Percentiles rank a stretch among this genome's conserved stretches.
These are phyloP conservation scores for Suillus brevipes DNA, from an alignment of 768 basidiomycete genomes.

Conservation along the genomic window DNA sequence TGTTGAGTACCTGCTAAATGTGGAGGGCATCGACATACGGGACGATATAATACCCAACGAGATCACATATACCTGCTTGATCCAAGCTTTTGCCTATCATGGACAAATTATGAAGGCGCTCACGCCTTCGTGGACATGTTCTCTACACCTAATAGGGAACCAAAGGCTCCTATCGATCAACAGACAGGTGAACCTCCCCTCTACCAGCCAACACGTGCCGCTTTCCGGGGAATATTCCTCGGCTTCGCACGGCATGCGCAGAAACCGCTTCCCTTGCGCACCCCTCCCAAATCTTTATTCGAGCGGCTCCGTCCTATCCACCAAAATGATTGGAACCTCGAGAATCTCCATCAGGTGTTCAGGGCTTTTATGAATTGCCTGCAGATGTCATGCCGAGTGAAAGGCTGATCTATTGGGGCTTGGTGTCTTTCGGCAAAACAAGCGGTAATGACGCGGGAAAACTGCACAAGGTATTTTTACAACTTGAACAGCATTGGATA, in stretches of 20 bases:
- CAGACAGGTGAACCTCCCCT: conserved; percentile 29
- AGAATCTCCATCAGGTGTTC: conserved; percentile 58
- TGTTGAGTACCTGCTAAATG: conserved; percentile 39
- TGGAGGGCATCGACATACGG: conserved; percentile 46
- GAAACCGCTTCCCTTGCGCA: conserved; percentile 19
- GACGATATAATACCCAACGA: conserved; percentile 53
- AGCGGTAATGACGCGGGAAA: conserved; percentile 50
- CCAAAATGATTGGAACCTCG: conserved; percentile 49
- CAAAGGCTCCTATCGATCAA: conserved; percentile 30
- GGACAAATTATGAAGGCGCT: conserved; percentile 63
- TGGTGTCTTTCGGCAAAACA: conserved; percentile 64
- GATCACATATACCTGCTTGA: conserved; percentile 65
- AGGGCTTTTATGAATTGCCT: conserved; percentile 62
- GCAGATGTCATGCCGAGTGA: conserved; percentile 42
- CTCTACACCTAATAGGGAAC: conserved; percentile 41
- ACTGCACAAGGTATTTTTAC: conserved; percentile 57
- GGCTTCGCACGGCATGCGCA: conserved; percentile 67
- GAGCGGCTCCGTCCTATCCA: conserved; percentile 5
- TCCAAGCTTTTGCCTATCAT: conserved; percentile 70
- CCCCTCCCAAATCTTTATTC: conserved; percentile 17
- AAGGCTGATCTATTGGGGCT: conserved; percentile 61
- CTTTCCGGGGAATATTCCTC: conserved; percentile 73
- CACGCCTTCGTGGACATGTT: conserved; percentile 69
- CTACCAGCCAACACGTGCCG: conserved; percentile 47
- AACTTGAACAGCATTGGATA: conserved; percentile 54